Evolutionary conservation across 495 filamentous ascomycete genomes (phyloP).

Genomic region (Geoglossum glabrum): DNA sequence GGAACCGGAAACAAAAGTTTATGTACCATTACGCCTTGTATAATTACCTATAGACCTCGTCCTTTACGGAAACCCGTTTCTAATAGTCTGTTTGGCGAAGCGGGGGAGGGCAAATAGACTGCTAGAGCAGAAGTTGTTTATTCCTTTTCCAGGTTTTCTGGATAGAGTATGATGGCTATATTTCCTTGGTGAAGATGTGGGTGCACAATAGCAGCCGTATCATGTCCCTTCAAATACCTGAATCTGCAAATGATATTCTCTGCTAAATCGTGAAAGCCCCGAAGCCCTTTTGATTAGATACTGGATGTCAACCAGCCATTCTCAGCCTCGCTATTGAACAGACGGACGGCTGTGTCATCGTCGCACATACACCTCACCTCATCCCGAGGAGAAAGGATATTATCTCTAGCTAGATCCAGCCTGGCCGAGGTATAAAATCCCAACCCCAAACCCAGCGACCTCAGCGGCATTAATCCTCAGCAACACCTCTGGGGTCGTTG

Average conservation of each 20-base stretch:
- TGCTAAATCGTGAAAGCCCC: neutral
- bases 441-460: conserved; percentile 20
- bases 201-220: neutral
- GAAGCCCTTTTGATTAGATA: no score
- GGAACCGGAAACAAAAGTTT: neutral
- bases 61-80: neutral
- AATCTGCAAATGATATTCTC: neutral
- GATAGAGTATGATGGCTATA: neutral
- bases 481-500: conserved; percentile 23
- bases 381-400: conserved; percentile 21
- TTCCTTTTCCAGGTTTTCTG: neutral
- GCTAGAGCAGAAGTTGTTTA: neutral
- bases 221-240: neutral
- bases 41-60: neutral
- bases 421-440: conserved; percentile 23
- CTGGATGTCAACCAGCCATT: no score
- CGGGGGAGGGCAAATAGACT: neutral
- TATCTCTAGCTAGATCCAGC: conserved; percentile 22
- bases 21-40: neutral
- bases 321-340: conserved; percentile 15
- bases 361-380: conserved; percentile 22
- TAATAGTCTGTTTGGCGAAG: neutral
- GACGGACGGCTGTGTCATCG: no score
- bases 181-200: neutral
- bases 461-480: conserved; percentile 18